A percentile compares a stretch with the other conserved stretches of the same genome.
Conservation (phyloP, 495 filamentous ascomycete species). For the Choiromyces venosus region DNA sequence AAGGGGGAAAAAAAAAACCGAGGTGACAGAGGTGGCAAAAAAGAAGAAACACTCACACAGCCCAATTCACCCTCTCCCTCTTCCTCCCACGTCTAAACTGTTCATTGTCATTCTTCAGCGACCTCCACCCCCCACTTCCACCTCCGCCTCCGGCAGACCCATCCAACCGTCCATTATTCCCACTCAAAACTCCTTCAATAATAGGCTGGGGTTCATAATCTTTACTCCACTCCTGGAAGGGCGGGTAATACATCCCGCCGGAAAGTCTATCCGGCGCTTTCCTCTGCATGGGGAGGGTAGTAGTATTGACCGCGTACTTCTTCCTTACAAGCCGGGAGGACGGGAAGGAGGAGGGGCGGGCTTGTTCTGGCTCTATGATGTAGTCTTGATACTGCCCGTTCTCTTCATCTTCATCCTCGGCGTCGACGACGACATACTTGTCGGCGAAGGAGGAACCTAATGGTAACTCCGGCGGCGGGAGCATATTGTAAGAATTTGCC, state of each 20-base stretch:
- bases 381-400: neutral
- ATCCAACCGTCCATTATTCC: neutral
- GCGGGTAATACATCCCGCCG: neutral
- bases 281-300: too few relatives aligned
- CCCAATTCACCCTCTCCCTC: neutral
- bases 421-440: neutral
- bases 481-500: neutral
- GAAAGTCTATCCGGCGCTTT: too few relatives aligned
- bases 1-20: neutral
- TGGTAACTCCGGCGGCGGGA: neutral
- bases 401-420: neutral
- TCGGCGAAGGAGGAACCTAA: neutral
- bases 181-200: neutral
- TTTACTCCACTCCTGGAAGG: neutral
- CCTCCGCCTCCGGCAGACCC: neutral
- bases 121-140: neutral
- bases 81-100: neutral
- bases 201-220: neutral
- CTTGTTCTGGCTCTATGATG: neutral
- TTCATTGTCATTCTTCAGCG: neutral
- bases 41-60: neutral
- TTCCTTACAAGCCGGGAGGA: too few relatives aligned
- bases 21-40: too few relatives aligned
- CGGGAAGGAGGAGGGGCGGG: neutral
- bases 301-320: neutral